Evolutionary conservation across 2,329 filamentous ascomycete genomes (phyloP), one percentile per base, ranked within the genome.

Genomic region (Fusarium algeriense): DNA sequence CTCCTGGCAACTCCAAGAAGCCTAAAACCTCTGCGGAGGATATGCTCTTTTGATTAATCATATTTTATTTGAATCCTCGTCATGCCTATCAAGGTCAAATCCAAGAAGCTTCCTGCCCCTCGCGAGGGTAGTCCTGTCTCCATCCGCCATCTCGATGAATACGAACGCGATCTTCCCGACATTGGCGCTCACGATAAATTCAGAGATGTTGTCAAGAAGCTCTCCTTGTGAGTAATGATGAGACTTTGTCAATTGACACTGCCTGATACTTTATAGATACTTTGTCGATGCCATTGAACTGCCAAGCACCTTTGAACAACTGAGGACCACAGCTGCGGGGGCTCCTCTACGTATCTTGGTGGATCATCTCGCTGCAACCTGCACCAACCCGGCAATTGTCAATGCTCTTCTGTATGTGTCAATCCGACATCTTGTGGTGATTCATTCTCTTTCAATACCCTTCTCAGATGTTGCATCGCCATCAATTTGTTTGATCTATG

Each of bases 301-400:
- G 48, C 91, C 92, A 19, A 88, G 88, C 76, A 91, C 88, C 17
- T 94, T 93, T 81, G 92, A 94, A 76, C 91, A 93, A 79, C 84
- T 94, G 12, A 85, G 91, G 50, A 91, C 90, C 9, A 91, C 89
- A 3, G 85, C 89, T 9, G 88, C 89, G 30, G 90, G 90, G 4
- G 86, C 84, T 68, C 88, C 83, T 73, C 84, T 88, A 75, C 87
- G 83, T 32, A 77, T 80, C 26, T 82, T 95, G 59, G 89, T 93
- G 50, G 86, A 89, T 43, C 88, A 93, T 77, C 84, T 95, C 34
- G 86, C 85, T 57, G 78, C 85, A 26, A 86, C 86, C 23, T 90
- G 91, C 75, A 89, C 88, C 62, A 92, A 94, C 77, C 89, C 88
- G 8, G 89, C 88, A 65, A 88, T 93, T 59, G 90, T 94, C 46